Base-by-base conservation (phyloP, 495 filamentous ascomycete genomes). In the Podospora pseudocomata region DNA sequence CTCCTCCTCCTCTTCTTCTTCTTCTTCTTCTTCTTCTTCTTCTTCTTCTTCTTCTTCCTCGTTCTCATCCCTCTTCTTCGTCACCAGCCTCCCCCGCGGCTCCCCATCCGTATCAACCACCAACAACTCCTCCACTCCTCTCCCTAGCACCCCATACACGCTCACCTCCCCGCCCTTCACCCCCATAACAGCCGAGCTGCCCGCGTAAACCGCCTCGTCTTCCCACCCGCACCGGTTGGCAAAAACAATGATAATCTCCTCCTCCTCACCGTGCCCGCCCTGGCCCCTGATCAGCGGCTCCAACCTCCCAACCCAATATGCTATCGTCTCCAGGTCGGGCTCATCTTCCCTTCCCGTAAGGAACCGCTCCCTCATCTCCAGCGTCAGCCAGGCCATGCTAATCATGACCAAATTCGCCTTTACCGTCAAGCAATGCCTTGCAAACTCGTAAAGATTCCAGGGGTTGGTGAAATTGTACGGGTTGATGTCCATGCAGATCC, bases 351-450 rank as follows among this genome's bases (percentile, higher is more conserved):
- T 49, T 5, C 23, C 23, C 75, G 72, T 67, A 76, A 75, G 70
- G 70, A 79, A 80, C 66, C 78, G 57, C 82, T 76, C 55, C 78
- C 83, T 60, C 78, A 84, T 61, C 78, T 88, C 75, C 65, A 79
- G 76, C 5, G 91, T 92, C 55, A 96, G 80, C 94, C 94, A 99
- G 0, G 95, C 93, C 90, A 97, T 97, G 7, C 88, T 88, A 7
- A 97, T 71, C 63, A 97, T 86, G 27, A 95, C 89, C 6, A 97
- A 80, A 70, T 90, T 87, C 0, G 92, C 86, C 28, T 84, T 72
- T 2, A 82, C 82, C 53, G 86, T 80, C 16, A 94, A 80, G 27
- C 92, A 84, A 61, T 92, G 89, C 68, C 87, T 88, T 28, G 91
- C 91, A 70, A 98, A 96, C 75, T 98, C 95, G 76, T 89, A 97